Base-by-base conservation (phyloP, 371 early-diverging fungal genomes). In the Batkoa obscura region DNA sequence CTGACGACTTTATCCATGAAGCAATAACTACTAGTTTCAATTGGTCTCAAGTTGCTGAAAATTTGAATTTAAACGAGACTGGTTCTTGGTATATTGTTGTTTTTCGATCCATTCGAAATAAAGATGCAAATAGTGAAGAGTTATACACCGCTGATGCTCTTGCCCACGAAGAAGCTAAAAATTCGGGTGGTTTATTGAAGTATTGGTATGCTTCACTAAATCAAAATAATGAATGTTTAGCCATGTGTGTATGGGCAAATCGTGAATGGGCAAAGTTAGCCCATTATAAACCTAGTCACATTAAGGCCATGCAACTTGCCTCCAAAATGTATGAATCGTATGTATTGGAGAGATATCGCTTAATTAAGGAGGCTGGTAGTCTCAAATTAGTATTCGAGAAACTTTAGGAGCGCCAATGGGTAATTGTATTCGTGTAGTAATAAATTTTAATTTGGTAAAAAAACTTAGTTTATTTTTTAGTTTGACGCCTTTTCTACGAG, bases 161-260 rank as follows among this genome's bases (percentile, higher is more conserved):
- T 32, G 71, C 73, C 1, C 74, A 73, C 36, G 60, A 64, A 50
- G 74, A 73, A 58, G 74, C 74, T 10, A 57, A 63, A 10, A 62
- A 67, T 41, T 66, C 64, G 41, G 74, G 74, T 4, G 74, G 74
- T 31, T 62, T 73, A 34, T 52, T 73, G 33, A 66, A 69, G 66
- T 73, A 73, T 41, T 73, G 74, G 74, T 73, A 71, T 53, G 74
- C 70, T 49, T 65, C 66, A 51, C 49, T 73, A 50, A 69, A 71
- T 54, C 59, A 67, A 47, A 62, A 67, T 43, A 58, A 67, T 31
- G 66, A 68, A 51, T 73, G 74, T 57, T 57, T 71, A 32, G 73
- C 73, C 10, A 73, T 69, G 70, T 73, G 73, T 49, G 64, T 73
- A 12, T 73, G 74, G 74, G 59, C 66, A 35, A 63, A 64, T 32